Percentiles rank a stretch among this genome's conserved stretches.
These are phyloP conservation scores for Aspergillus sclerotiicarbonarius DNA, from an alignment of 495 filamentous ascomycete genomes.

Conservation along the genomic window DNA sequence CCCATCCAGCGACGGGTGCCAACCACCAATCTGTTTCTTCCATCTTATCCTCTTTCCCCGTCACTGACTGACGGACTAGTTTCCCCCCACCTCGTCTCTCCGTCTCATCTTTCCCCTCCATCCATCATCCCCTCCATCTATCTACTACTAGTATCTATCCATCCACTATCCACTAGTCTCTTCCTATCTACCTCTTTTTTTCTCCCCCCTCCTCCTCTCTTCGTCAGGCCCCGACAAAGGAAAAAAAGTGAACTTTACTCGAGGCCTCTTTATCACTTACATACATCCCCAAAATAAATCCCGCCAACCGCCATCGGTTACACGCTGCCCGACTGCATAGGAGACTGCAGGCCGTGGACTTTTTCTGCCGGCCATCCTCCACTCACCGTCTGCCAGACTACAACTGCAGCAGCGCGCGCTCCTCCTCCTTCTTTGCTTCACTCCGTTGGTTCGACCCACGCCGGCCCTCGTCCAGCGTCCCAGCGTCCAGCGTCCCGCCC, in stretches of 20 bases:
- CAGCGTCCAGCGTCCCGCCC: background rate
- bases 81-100: no score
- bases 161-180: background rate
- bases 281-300: constrained; percentile 5
- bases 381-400: constrained; percentile 26
- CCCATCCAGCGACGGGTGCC: background rate
- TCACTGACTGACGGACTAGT: background rate
- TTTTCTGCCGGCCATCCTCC: constrained; percentile 18
- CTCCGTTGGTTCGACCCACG: constrained; percentile 13
- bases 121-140: background rate
- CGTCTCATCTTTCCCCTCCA: background rate
- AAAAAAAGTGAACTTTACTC: background rate
- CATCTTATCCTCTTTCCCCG: background rate
- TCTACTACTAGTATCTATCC: constrained; percentile 5
- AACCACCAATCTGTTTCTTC: background rate
- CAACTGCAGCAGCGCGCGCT: constrained; percentile 20
- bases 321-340: constrained; percentile 16
- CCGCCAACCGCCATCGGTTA: constrained; percentile 20
- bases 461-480: constrained; percentile 10
- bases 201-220: background rate
- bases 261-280: background rate
- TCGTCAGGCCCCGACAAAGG: background rate
- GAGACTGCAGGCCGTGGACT: constrained; percentile 20
- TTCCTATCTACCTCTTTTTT: constrained; percentile 2
- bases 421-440: constrained; percentile 15